These are phyloP conservation scores for Podaxis carcinomalis DNA, from an alignment of 768 basidiomycete species.

Conservation along the genomic window DNA sequence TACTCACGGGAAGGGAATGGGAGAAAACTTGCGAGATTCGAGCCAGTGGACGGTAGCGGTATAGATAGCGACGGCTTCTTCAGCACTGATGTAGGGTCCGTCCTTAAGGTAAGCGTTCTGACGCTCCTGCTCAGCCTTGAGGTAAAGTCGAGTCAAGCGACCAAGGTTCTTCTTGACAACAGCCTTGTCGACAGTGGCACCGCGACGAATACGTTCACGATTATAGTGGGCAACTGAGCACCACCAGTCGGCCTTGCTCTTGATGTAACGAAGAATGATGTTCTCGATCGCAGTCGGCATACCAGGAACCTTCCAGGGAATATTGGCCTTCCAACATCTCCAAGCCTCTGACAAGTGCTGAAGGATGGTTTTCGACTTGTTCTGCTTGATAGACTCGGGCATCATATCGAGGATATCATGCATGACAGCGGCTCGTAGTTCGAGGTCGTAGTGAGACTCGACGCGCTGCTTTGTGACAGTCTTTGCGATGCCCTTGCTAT, in stretches of 20 bases:
- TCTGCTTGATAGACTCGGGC: conserved; percentile 99
- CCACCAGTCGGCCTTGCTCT: conserved; percentile 99
- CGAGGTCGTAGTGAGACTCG: conserved; percentile 97
- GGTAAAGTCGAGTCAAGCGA: conserved; percentile 92
- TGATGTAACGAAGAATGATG: conserved; percentile 98
- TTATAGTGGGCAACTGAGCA: conserved; percentile 98
- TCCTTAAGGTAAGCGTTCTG: conserved; percentile 99
- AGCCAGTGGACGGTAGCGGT: conserved; percentile 99
- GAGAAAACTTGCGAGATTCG: conserved; percentile 95
- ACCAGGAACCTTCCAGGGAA: conserved; percentile 99
- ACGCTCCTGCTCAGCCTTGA: conserved; percentile 98
- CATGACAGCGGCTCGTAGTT: conserved; percentile 98
- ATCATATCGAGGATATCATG: conserved; percentile 99
- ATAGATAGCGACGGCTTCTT: conserved; percentile 98
- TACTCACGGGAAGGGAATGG: conserved; percentile 94
- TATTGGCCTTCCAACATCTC: conserved; percentile 97
- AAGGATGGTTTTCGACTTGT: conserved; percentile 99
- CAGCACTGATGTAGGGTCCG: conserved; percentile 97
- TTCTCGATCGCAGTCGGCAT: conserved; percentile 99
- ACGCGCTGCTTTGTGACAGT: conserved; percentile 99
- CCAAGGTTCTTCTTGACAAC: conserved; percentile 99
- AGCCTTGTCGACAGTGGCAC: conserved; percentile 96
- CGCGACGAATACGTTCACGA: conserved; percentile 93
- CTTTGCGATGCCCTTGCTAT: conserved; percentile 94
- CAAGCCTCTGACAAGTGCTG: conserved; percentile 98